A percentile compares a stretch with the other conserved stretches of the same genome.
phyloP scores from a whole-genome alignment of 2,329 filamentous ascomycete species.

The Colletotrichum sidae region DNA sequence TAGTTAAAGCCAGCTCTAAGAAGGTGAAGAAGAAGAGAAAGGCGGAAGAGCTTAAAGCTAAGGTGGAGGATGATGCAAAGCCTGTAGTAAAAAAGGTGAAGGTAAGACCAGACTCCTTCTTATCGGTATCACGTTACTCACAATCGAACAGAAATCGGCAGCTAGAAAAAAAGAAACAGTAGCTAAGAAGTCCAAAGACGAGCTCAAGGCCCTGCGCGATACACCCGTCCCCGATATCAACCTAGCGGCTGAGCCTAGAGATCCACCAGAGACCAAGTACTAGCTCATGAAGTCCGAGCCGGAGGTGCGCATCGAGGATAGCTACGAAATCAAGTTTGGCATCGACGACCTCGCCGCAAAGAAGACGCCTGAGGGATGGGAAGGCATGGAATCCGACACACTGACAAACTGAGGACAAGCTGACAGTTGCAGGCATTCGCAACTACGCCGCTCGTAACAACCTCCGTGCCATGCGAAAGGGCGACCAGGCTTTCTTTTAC shows the following conservation, averaged over 20 bases:
- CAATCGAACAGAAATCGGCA: not conserved
- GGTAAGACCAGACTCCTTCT: not conserved
- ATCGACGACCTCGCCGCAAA: constrained; percentile 87
- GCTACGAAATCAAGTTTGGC: constrained; percentile 90
- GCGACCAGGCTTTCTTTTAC: constrained; percentile 96
- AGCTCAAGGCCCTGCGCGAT: constrained; percentile 33
- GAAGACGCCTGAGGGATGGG: constrained; percentile 87
- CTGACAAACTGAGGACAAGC: not conserved
- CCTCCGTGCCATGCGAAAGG: constrained; percentile 89
- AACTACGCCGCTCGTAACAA: constrained; percentile 78
- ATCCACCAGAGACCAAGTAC: constrained; percentile 62
- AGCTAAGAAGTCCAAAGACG: constrained; percentile 24
- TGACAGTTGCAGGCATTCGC: constrained; percentile 24
- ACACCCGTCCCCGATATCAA: constrained; percentile 49
- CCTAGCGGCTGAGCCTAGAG: constrained; percentile 46
- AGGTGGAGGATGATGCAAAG: constrained; percentile 3
- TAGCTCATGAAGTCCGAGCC: constrained; percentile 93
- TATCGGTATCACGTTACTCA: not conserved
- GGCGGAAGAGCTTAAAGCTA: not conserved
- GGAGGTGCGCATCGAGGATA: constrained; percentile 86
- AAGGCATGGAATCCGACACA: constrained; percentile 68
- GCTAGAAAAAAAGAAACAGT: constrained; percentile 21
- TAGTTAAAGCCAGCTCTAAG: not conserved
- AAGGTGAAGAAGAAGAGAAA: no score
- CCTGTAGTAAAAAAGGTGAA: constrained; percentile 31